phyloP scores from a whole-genome alignment of 2,329 filamentous ascomycete species.

The Colletotrichum scovillei region DNA sequence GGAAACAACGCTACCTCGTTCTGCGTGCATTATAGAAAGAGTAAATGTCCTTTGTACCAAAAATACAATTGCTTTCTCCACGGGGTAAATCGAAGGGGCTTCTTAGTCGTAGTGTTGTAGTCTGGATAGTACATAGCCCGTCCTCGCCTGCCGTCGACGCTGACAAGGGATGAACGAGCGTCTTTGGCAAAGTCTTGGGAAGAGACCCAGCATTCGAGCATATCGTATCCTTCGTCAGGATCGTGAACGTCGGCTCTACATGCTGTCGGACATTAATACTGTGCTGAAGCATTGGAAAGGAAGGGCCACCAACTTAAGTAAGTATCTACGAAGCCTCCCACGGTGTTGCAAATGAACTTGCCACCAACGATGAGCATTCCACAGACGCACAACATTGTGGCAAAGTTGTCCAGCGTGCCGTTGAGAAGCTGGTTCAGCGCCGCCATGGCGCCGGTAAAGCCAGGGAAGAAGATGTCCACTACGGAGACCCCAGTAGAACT shows the following conservation, averaged over 20 bases:
- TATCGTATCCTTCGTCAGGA: not conserved
- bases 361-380: constrained; percentile 36
- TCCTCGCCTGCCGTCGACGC: not conserved
- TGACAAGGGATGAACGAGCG: not conserved
- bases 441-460: not conserved
- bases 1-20: not conserved
- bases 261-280: not conserved
- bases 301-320: constrained; percentile 6
- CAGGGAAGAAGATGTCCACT: constrained; percentile 10
- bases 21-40: not conserved
- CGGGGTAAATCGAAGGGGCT: not conserved
- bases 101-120: not conserved
- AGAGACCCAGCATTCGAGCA: not conserved
- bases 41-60: not conserved
- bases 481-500: too few species aligned
- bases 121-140: not conserved
- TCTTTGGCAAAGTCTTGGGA: not conserved
- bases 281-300: not conserved
- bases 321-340: constrained; percentile 28
- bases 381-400: constrained; percentile 38
- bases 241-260: not conserved
- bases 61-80: not conserved
- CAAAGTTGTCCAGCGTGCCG: not conserved
- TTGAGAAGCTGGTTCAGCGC: constrained; percentile 10
- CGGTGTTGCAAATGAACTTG: constrained; percentile 45